phyloP scores from a whole-genome alignment of 768 basidiomycete species.

The Suillus spraguei region DNA sequence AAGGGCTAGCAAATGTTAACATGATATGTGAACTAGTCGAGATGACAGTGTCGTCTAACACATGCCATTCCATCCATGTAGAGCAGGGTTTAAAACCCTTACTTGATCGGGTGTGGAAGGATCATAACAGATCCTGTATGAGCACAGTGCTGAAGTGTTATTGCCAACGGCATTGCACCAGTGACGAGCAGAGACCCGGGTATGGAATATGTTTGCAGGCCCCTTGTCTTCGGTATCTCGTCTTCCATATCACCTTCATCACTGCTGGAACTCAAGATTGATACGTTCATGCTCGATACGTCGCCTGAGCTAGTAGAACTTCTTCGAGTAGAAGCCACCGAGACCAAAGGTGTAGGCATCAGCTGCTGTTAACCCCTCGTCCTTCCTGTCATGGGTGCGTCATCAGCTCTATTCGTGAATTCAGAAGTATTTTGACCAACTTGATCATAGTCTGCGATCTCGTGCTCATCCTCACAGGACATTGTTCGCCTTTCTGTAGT shows the following conservation, averaged over 20 bases:
- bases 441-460: neutral
- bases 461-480: neutral
- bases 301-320: neutral
- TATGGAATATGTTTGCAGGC: neutral
- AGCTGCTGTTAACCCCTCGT: neutral
- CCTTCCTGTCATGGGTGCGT: neutral
- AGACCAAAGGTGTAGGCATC: neutral
- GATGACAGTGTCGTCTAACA: neutral
- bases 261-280: neutral
- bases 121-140: neutral
- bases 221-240: neutral
- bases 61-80: neutral
- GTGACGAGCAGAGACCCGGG: neutral
- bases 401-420: neutral
- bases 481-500: neutral
- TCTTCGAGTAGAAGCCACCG: neutral
- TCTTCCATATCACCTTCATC: neutral
- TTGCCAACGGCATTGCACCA: neutral
- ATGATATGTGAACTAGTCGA: neutral
- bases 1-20: neutral
- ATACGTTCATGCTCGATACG: neutral
- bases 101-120: neutral
- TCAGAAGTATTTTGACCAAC: neutral
- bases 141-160: neutral
- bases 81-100: neutral